Conservation (phyloP, 1,284 basidiomycete genomes). For the Uromyces viciae-fabae region DNA sequence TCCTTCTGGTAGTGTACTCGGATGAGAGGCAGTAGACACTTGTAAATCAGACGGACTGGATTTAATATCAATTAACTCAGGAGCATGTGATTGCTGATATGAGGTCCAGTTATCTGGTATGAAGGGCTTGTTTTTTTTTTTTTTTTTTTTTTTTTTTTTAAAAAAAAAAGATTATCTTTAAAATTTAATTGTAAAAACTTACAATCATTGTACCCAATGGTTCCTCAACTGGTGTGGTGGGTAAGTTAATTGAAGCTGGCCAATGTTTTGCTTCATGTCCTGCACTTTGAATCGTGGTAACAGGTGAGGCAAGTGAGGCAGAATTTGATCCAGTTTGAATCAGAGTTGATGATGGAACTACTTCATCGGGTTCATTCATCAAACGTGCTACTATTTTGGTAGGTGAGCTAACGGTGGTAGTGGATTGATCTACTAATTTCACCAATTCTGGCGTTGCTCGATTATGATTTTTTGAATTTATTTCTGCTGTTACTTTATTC, state of each 20-base stretch:
- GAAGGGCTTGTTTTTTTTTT: conserved; percentile 30
- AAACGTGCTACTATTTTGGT: conserved; percentile 12
- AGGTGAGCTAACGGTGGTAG: conserved; percentile 21
- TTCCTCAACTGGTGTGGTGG: conserved; percentile 27
- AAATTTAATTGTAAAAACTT: no score
- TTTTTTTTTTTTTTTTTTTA: neutral
- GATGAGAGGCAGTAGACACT: conserved; percentile 37
- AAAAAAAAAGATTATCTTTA: neutral
- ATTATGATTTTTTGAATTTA: neutral
- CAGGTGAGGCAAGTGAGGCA: conserved; percentile 23
- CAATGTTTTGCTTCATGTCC: conserved; percentile 24
- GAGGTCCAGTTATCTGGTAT: conserved; percentile 36
- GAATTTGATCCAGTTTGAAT: conserved; percentile 13
- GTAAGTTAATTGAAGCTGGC: conserved; percentile 35
- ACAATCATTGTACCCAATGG: conserved; percentile 5
- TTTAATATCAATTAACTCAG: conserved; percentile 8
- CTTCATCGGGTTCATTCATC: neutral
- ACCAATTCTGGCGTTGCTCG: conserved; percentile 5
- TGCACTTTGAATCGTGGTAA: neutral
- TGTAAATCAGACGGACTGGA: conserved; percentile 9
- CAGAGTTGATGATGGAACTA: neutral
- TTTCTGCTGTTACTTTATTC: no score
- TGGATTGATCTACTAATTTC: no score
- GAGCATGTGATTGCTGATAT: conserved; percentile 27
- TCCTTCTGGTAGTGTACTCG: conserved; percentile 36